These are phyloP conservation scores for Triglochin maritima DNA, from an alignment of 106 monocot genomes.

Conservation along the genomic window DNA sequence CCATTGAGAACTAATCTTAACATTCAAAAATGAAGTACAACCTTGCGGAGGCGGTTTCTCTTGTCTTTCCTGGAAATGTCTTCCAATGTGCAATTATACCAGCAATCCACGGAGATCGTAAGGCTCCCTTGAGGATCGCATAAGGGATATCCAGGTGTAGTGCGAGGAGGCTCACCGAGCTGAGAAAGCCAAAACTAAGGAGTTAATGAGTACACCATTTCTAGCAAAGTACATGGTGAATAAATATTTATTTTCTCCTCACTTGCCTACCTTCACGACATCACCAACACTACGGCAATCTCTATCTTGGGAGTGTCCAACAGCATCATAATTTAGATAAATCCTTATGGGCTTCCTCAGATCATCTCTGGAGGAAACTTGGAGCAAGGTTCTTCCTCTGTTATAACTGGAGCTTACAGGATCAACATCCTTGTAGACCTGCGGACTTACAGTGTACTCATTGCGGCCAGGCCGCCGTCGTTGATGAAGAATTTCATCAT, in stretches of 20 bases:
- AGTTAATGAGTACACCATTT: too few species aligned
- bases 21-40: constrained; percentile 7
- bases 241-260: too few species aligned
- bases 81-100: constrained; percentile 88
- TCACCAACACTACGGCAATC: constrained; percentile 79
- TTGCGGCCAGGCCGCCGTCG: constrained; percentile 66
- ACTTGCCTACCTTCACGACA: constrained; percentile 57
- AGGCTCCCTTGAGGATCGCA: constrained; percentile 79
- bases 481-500: constrained; percentile 87
- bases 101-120: constrained; percentile 81
- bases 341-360: constrained; percentile 76
- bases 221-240: too few species aligned
- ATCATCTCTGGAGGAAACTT: constrained; percentile 34
- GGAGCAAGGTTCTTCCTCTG: constrained; percentile 61
- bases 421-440: constrained; percentile 45
- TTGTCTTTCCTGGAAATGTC: constrained; percentile 86
- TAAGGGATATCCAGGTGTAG: constrained; percentile 30
- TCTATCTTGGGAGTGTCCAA: constrained; percentile 80
- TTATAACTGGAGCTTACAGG: constrained; percentile 11
- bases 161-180: constrained; percentile 80
- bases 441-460: constrained; percentile 84
- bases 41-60: constrained; percentile 89
- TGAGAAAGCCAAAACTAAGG: constrained; percentile 18
- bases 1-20: too few species aligned
- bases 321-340: constrained; percentile 94